These are phyloP conservation scores for Trifolium subterraneum DNA, from an alignment of 306 rosid species.

Conservation along the genomic window DNA sequence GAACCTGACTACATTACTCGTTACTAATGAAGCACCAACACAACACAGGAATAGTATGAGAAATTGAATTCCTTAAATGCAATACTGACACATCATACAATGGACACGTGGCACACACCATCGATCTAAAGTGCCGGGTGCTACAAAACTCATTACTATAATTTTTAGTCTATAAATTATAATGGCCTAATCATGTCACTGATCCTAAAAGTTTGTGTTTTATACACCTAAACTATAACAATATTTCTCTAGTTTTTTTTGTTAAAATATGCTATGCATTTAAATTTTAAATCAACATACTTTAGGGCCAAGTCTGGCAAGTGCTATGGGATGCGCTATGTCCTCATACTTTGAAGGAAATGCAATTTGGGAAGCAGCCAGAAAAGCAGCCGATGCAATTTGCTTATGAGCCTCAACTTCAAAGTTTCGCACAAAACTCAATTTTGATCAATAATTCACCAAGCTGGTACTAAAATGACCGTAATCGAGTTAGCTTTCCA, in stretches of 20 bases:
- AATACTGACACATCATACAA: too few relatives aligned
- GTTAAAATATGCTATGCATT: neutral
- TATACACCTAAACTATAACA: neutral
- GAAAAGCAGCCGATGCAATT: constrained; percentile 33
- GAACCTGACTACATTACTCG: too few relatives aligned
- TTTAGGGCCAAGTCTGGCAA: neutral
- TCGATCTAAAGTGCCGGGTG: too few relatives aligned
- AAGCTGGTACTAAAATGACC: too few relatives aligned
- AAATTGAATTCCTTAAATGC: too few relatives aligned
- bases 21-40: too few relatives aligned
- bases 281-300: constrained; percentile 1
- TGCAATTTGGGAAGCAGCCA: constrained; percentile 18
- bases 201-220: neutral
- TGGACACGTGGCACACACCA: too few relatives aligned
- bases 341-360: neutral
- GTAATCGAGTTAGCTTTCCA: too few relatives aligned
- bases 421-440: too few relatives aligned
- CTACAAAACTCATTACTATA: neutral
- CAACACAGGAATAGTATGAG: too few relatives aligned
- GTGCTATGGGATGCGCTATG: neutral
- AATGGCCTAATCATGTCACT: neutral
- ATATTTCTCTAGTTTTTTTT: neutral
- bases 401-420: too few relatives aligned
- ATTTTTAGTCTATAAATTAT: neutral
- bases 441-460: too few relatives aligned